Evolutionary conservation across 164 flowering plant genomes (phyloP), one percentile per base, ranked within the genome.

Genomic region (Liquidambar formosana): DNA sequence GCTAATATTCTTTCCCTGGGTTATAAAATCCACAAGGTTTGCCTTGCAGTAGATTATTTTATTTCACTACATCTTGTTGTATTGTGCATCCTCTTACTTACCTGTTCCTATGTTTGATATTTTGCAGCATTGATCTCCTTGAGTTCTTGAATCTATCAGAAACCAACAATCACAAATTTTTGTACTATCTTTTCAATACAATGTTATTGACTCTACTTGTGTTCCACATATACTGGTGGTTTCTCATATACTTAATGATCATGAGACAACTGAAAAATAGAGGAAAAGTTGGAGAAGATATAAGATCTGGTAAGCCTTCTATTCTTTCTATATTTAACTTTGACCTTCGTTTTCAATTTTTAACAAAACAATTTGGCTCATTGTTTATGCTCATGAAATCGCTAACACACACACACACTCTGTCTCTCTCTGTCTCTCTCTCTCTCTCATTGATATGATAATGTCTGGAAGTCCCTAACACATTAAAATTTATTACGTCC

Each of bases 211-310:
- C 75, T 71, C 82, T 95, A 64, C 86, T 95, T 64, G 79, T 86
- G 58, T 90, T 95, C 82, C 99, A 95, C 77, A 80, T 93, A 52
- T 95, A 95, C 80, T 95, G 99, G 99, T 88, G 98, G 96, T 61
- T 82, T 56, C 92, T 95, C 68, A 95, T 95, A 66, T 95, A 68
- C 65, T 23, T 82, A 23, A 93, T 95, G 99, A 83, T 91, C 70
- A 77, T 25, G 73, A 82, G 82, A 80, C 97, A 90, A 75, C 85
- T 93, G 78, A 79, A 86, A 76, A 93, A 91, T 77, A 84, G 82
- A 69, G 97, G 98, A 73, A 68, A 88, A 85, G 95, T 93, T 48
- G 98, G 97, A 59, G 98, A 91, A 79, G 99, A 95, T 74, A 85
- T 95, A 61, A 82, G 99, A 87, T 91, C 97, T 66, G 99, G 99